Conservation (phyloP, 176 grass and related monocot genomes). For the Puccinellia tenuiflora region DNA sequence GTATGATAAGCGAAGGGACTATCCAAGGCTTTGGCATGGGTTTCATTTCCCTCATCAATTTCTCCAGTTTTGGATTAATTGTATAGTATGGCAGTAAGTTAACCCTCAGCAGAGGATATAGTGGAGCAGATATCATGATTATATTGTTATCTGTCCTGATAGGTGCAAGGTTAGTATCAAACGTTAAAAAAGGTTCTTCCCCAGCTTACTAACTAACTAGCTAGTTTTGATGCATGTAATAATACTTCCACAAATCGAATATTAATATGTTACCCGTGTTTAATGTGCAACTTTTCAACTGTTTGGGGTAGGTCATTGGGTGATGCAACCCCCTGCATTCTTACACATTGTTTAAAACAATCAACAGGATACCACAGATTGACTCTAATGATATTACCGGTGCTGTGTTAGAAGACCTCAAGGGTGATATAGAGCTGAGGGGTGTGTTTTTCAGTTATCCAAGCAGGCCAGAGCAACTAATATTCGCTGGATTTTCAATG, state of each 20-base stretch:
- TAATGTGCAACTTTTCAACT: slow-evolving; percentile 9
- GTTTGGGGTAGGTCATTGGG: slow-evolving; percentile 53
- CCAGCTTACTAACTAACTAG: no score
- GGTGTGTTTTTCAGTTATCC: slow-evolving; percentile 58
- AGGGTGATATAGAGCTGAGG: slow-evolving; percentile 47
- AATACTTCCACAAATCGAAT: neutral
- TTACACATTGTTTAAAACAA: slow-evolving; percentile 51
- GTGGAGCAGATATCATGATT: slow-evolving; percentile 47
- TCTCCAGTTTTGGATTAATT: slow-evolving; percentile 40
- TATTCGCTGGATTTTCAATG: slow-evolving; percentile 62
- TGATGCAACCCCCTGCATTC: slow-evolving; percentile 41
- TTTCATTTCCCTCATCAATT: slow-evolving; percentile 31
- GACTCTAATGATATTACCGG: slow-evolving; percentile 23
- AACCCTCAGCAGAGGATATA: slow-evolving; percentile 44
- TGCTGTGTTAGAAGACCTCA: slow-evolving; percentile 33
- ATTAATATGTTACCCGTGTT: neutral
- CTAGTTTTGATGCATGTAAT: no score
- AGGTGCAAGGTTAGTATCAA: slow-evolving; percentile 66
- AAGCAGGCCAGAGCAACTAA: slow-evolving; percentile 39
- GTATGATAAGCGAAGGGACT: slow-evolving; percentile 43
- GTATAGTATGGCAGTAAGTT: slow-evolving; percentile 58
- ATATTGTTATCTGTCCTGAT: slow-evolving; percentile 47
- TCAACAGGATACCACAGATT: slow-evolving; percentile 47
- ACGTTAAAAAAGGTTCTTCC: no score
- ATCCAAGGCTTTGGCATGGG: slow-evolving; percentile 47